These are phyloP conservation scores for Aspergillus nomiae DNA, from an alignment of 2,329 filamentous ascomycete species.

Conservation along the genomic window DNA sequence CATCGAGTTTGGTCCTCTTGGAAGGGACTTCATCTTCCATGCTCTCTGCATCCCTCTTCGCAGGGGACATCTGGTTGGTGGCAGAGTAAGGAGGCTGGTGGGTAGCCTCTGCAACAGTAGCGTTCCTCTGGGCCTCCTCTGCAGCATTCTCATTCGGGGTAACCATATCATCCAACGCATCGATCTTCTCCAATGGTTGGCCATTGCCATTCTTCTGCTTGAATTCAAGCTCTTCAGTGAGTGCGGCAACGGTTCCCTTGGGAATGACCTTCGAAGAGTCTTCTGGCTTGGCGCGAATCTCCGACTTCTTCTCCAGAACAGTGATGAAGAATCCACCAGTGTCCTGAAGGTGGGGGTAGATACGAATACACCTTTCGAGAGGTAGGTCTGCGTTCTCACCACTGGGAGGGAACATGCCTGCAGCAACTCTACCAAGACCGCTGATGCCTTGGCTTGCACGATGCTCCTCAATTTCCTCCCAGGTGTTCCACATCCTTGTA, in stretches of 20 bases:
- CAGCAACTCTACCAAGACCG: slow-evolving; percentile 68
- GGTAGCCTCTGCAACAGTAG: slow-evolving; percentile 36
- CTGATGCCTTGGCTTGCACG: slow-evolving; percentile 63
- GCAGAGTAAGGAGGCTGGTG: slow-evolving; percentile 37
- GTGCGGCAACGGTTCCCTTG: slow-evolving; percentile 42
- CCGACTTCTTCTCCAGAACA: slow-evolving; percentile 85
- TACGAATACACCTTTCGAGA: slow-evolving; percentile 85
- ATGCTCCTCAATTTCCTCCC: slow-evolving; percentile 76
- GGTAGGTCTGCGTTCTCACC: slow-evolving; percentile 65
- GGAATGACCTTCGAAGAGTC: slow-evolving; percentile 42
- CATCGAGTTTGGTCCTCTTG: slow-evolving; percentile 49
- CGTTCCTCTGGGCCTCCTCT: slow-evolving; percentile 36
- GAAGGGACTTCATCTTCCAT: slow-evolving; percentile 39
- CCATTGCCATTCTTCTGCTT: slow-evolving; percentile 32
- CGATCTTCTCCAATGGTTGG: slow-evolving; percentile 39
- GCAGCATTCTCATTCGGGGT: slow-evolving; percentile 30
- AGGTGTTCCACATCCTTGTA: slow-evolving; percentile 75
- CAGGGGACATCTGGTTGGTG: slow-evolving; percentile 26
- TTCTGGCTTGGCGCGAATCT: slow-evolving; percentile 78
- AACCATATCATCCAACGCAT: slow-evolving; percentile 44
- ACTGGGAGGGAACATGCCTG: slow-evolving; percentile 80
- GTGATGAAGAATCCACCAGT: slow-evolving; percentile 98
- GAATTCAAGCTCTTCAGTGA: slow-evolving; percentile 38
- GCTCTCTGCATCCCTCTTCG: slow-evolving; percentile 38
- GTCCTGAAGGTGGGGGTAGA: slow-evolving; percentile 94